Percentiles rank a stretch among this genome's conserved stretches.
These are phyloP conservation scores for Neocucurbitaria cava DNA, from an alignment of 2,329 filamentous ascomycete species.

Conservation along the genomic window DNA sequence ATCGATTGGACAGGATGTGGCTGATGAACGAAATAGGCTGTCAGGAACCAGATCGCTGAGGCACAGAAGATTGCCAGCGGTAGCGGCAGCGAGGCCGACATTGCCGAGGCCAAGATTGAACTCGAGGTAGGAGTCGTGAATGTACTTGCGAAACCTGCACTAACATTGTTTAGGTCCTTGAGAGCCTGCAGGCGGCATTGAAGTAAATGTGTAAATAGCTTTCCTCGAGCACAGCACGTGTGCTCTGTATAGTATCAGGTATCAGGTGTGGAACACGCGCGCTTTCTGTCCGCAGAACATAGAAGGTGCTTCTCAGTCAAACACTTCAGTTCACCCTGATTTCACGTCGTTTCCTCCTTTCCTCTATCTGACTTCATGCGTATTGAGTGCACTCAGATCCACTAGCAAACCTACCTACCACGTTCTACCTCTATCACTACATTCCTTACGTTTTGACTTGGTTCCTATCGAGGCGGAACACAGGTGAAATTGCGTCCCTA, in stretches of 20 bases:
- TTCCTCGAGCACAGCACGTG: constrained; percentile 30
- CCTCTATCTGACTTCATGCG: constrained; percentile 3
- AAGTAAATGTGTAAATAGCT: constrained; percentile 70
- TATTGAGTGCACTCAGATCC: constrained; percentile 27
- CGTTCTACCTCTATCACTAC: constrained; percentile 23
- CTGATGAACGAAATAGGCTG: constrained; percentile 60
- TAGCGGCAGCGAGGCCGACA: constrained; percentile 92
- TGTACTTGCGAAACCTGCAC: constrained; percentile 16
- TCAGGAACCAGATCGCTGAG: constrained; percentile 89
- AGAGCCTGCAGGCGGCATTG: constrained; percentile 80
- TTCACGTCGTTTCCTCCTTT: constrained; percentile 8
- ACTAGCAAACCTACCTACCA: constrained; percentile 21
- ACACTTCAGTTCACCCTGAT: constrained; percentile 26
- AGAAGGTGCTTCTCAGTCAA: constrained; percentile 43
- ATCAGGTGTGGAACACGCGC: constrained; percentile 38
- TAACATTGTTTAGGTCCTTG: constrained; percentile 71
- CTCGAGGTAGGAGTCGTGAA: constrained; percentile 74
- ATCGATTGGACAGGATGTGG: background rate
- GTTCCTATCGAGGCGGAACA: constrained; percentile 7
- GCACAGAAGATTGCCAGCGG: constrained; percentile 94
- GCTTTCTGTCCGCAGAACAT: constrained; percentile 39
- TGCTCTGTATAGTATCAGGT: constrained; percentile 48
- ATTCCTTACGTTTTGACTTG: constrained; percentile 7
- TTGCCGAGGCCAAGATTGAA: constrained; percentile 99
- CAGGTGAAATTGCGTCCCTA: background rate